Evolutionary conservation across 257 asterid species (phyloP).

Genomic region (Primulina eburnea): DNA sequence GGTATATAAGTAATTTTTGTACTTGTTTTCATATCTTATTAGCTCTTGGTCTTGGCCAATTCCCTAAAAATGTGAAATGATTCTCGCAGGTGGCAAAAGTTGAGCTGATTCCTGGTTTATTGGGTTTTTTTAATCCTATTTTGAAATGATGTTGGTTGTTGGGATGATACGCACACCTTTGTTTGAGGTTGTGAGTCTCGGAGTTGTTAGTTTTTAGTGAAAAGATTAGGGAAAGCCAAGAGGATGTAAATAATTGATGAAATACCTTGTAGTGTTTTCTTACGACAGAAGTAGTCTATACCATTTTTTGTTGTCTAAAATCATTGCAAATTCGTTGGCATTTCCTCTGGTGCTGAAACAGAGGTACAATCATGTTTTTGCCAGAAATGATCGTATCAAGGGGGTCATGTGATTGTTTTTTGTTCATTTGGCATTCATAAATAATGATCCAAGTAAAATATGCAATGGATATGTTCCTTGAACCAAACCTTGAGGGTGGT

Average conservation of each 20-base stretch:
- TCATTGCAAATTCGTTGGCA: neutral
- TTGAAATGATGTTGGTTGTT: neutral
- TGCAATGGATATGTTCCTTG: too few species aligned
- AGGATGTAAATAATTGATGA: conserved; percentile 17
- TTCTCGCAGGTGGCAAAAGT: conserved; percentile 23
- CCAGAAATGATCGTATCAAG: neutral
- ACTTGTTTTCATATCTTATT: neutral
- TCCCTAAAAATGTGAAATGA: conserved; percentile 3
- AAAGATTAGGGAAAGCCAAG: neutral
- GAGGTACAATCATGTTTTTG: neutral
- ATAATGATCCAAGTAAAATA: too few species aligned
- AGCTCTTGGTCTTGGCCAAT: neutral
- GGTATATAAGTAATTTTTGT: conserved; percentile 16
- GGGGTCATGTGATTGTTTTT: neutral
- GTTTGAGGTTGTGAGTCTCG: neutral
- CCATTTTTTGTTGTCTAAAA: neutral
- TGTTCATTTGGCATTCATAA: too few species aligned
- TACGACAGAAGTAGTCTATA: conserved; percentile 3
- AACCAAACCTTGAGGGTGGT: too few species aligned
- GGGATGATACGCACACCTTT: neutral
- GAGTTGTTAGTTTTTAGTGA: neutral
- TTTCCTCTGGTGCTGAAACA: too few species aligned
- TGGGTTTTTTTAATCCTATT: neutral
- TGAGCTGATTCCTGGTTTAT: neutral
- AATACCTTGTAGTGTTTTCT: conserved; percentile 8